Percentiles rank a stretch among this genome's conserved stretches.
These are phyloP conservation scores for Nicotiana undulata DNA, from an alignment of 257 asterid species.

Conservation along the genomic window DNA sequence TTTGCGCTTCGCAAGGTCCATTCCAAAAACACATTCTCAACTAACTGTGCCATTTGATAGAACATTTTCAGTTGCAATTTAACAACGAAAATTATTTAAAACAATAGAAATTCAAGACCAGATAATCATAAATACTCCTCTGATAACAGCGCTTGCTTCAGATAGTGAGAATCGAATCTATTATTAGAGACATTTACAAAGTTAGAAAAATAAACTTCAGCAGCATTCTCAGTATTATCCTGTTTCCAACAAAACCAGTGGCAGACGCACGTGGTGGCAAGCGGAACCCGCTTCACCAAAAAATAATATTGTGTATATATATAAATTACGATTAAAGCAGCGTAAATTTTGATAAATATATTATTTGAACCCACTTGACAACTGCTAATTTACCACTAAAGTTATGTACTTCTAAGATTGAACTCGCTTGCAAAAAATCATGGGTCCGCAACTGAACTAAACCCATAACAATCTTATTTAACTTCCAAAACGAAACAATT, in stretches of 20 bases:
- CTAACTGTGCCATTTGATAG: neutral
- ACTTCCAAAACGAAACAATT: neutral
- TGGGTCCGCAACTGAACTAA: too few relatives aligned
- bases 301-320: too few relatives aligned
- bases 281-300: too few relatives aligned
- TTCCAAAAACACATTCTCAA: neutral
- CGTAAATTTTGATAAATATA: too few relatives aligned
- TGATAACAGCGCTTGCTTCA: neutral
- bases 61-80: neutral
- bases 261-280: too few relatives aligned
- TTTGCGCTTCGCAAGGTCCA: neutral
- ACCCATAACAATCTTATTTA: neutral
- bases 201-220: neutral
- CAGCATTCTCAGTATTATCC: neutral
- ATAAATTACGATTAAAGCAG: too few relatives aligned
- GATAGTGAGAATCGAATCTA: neutral
- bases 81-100: neutral
- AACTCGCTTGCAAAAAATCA: too few relatives aligned
- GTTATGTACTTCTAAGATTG: too few relatives aligned
- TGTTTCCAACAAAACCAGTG: neutral
- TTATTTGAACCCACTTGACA: too few relatives aligned
- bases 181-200: neutral
- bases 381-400: too few relatives aligned
- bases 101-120: neutral
- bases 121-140: neutral